Base-by-base conservation (phyloP, 305 asterid genomes). In the Caryopteris hybrid region DNA sequence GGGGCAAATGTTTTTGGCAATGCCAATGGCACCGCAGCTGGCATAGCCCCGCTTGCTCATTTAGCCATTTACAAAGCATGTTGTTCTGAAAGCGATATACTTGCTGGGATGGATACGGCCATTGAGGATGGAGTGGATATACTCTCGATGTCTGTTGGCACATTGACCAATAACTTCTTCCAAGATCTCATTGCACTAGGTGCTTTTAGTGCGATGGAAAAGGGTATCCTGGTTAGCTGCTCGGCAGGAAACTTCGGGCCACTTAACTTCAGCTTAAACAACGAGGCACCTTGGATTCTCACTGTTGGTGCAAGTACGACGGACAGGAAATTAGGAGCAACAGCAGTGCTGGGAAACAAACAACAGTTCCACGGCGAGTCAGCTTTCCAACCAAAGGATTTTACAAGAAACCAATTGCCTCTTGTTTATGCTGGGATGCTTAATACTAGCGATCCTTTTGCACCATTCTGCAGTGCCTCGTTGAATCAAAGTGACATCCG, bases 31-130 rank as follows among this genome's bases (percentile, higher is more conserved):
- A 84, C 85, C 0, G 90, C 93, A 0, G 69, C 8, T 17, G 90
- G 93, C 1, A 46, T 86, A 2, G 90, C 88, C 3, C 87, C 87
- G 0, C 81, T 64, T 0, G 87, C 93, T 10, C 93, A 84, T 47
- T 36, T 86, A 31, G 88, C 88, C 0, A 60, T 82, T 8, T 86
- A 86, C 60, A 82, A 66, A 73, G 88, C 82, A 0, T 82, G 90
- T 5, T 85, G 88, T 41, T 8, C 61, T 0, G 80, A 76, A 18
- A 46, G 67, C 14, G 47, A 14, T 23, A 9, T 71, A 2, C 8
- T 75, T 16, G 80, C 82, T 7, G 84, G 64, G 6, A 52, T 84
- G 57, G 87, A 81, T 7, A 74, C 80, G 2, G 85, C 87, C 0
- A 55, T 84, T 0, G 76, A 56, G 17, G 87, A 81, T 3, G 89